Evolutionary conservation across 2,329 filamentous ascomycete genomes (phyloP), one percentile per base, ranked within the genome.

Genomic region (Apiospora aurea): DNA sequence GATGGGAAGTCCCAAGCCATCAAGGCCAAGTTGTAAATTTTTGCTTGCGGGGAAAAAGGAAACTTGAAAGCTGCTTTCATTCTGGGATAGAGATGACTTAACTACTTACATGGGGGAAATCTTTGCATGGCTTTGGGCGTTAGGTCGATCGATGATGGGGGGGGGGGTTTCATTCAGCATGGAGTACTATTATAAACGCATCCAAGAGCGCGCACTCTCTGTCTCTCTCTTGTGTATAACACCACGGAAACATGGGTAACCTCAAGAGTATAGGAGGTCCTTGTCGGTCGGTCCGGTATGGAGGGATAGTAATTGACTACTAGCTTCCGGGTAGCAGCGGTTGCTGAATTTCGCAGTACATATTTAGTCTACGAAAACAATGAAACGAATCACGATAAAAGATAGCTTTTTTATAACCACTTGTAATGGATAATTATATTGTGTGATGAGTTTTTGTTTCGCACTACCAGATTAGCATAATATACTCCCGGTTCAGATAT

Each of bases 1-100:
- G 89, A 91, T 43, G 76, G 74, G 41, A 78, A 77, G 68, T 43
- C 46, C 26, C 72, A 75, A 34, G 71, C 74, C 47, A 73, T 75
- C 41, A 76, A 77, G 69, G 77, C 76, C 73, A 79, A 78, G 71
- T 70, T 80, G 57, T 80, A 70, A 76, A 38, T 38, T 8, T 47
- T 47, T 47, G 43, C 13, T 46, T 49, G 47, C 26, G 38, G 38
- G 38, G 38, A 21, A 46, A 46, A 38, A 16, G 44, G 21, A 24
- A 34, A 61, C 16, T 21, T n/a, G 21, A 61, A 66, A n/a, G 34
- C 6, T 67, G 71, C 16, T 61, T 61, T 51, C 53, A 67, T 44
- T 53, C 24, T 43, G 68, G 71, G 49, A 67, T 66, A 66, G 46
- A 66, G 34, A 38, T 47, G 44, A 47, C 18, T 47, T 61, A 46